phyloP scores from a whole-genome alignment of 805 yeast species.

The Teunomyces cretensis region DNA sequence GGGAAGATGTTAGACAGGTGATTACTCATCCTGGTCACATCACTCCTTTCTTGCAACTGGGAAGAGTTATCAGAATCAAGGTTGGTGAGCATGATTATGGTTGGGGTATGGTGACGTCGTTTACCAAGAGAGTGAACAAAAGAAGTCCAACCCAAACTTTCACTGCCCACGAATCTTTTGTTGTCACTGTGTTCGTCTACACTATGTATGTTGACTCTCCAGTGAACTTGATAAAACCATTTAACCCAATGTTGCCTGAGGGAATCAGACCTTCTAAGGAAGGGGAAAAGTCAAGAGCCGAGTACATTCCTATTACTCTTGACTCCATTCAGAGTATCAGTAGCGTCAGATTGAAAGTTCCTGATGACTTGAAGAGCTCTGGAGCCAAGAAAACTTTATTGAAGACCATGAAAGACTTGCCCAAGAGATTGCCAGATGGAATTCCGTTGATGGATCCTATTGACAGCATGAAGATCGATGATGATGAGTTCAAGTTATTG shows the following conservation, averaged over 20 bases:
- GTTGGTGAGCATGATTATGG: slow-evolving; percentile 74
- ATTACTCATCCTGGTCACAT: slow-evolving; percentile 89
- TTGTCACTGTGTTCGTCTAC: slow-evolving; percentile 80
- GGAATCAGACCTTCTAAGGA: slow-evolving; percentile 83
- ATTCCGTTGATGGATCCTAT: slow-evolving; percentile 90
- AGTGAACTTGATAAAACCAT: slow-evolving; percentile 72
- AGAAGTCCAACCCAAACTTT: slow-evolving; percentile 56
- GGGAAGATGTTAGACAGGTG: slow-evolving; percentile 73
- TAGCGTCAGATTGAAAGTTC: slow-evolving; percentile 76
- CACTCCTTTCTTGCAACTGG: slow-evolving; percentile 82
- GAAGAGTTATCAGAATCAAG: slow-evolving; percentile 73
- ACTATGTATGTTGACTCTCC: slow-evolving; percentile 82
- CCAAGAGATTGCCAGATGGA: slow-evolving; percentile 84
- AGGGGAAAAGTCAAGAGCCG: slow-evolving; percentile 71
- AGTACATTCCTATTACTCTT: slow-evolving; percentile 82
- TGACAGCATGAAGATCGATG: slow-evolving; percentile 88
- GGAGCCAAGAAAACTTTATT: slow-evolving; percentile 59
- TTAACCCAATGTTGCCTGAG: slow-evolving; percentile 75
- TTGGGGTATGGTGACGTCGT: slow-evolving; percentile 91
- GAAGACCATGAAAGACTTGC: slow-evolving; percentile 77
- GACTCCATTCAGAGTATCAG: slow-evolving; percentile 74
- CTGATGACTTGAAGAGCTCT: slow-evolving; percentile 63
- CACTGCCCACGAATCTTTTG: slow-evolving; percentile 85
- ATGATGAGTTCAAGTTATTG: slow-evolving; percentile 69
- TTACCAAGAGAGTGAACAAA: slow-evolving; percentile 66